Conservation (phyloP, 805 yeast genomes). For the Hanseniaspora meyeri region DNA sequence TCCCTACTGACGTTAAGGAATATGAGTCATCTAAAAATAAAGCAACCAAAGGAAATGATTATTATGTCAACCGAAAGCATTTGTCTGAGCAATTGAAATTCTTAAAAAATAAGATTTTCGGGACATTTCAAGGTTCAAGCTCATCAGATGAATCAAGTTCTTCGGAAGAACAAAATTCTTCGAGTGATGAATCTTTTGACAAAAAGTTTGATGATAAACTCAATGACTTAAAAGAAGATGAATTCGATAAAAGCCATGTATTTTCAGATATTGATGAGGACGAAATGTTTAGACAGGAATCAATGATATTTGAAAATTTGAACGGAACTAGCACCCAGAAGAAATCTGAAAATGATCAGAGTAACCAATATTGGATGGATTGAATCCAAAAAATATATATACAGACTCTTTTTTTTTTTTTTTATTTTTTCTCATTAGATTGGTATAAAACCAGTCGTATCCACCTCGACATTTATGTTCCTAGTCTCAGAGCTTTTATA, state of each 20-base stretch:
- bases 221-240: background rate
- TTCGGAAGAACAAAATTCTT: background rate
- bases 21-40: background rate
- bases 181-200: background rate
- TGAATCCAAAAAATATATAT: background rate
- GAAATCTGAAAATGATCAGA: background rate
- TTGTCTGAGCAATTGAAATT: constrained; percentile 2
- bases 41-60: background rate
- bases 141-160: background rate
- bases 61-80: background rate
- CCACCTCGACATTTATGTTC: background rate
- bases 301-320: constrained; percentile 4
- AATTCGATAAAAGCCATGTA: background rate
- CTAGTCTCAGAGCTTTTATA: no score
- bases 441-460: constrained; percentile 7
- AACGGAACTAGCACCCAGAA: background rate
- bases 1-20: background rate
- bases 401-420: no score
- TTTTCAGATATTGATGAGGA: constrained; percentile 3
- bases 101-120: constrained; percentile 5
- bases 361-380: background rate
- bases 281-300: constrained; percentile 6
- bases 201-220: background rate
- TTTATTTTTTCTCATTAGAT: background rate
- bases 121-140: background rate